A percentile compares a stretch with the other conserved stretches of the same genome.
Conservation (phyloP, 805 yeast species). For the Metschnikowia cubensis region DNA sequence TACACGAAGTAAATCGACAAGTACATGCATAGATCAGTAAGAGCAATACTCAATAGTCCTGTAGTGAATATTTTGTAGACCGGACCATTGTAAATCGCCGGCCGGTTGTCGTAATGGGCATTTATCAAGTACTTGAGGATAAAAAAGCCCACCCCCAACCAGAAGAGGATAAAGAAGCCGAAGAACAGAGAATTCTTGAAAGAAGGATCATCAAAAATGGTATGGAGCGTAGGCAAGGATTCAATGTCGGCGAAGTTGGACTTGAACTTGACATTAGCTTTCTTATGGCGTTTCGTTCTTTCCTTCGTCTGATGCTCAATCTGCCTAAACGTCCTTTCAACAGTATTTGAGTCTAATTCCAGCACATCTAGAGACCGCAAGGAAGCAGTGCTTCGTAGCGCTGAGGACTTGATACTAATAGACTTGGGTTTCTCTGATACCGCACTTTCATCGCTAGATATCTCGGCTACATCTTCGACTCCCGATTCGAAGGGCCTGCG, state of each 20-base stretch:
- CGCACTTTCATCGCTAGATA: neutral
- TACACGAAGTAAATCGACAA: slow-evolving; percentile 58
- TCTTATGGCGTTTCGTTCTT: slow-evolving; percentile 11
- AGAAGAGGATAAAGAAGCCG: slow-evolving; percentile 78
- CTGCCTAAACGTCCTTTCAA: slow-evolving; percentile 10
- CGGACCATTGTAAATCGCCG: slow-evolving; percentile 46
- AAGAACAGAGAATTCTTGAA: slow-evolving; percentile 51
- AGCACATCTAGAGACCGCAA: neutral
- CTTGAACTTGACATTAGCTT: slow-evolving; percentile 31
- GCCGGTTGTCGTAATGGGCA: slow-evolving; percentile 44
- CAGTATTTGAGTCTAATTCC: slow-evolving; percentile 6
- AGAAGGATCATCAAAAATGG: slow-evolving; percentile 51
- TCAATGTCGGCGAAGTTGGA: slow-evolving; percentile 18
- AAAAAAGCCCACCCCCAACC: slow-evolving; percentile 62
- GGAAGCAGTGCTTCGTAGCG: neutral
- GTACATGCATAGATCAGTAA: slow-evolving; percentile 76
- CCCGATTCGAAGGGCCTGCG: slow-evolving; percentile 12
- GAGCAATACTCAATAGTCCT: slow-evolving; percentile 63
- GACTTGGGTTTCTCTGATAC: neutral
- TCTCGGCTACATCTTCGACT: neutral
- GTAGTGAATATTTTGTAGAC: slow-evolving; percentile 54
- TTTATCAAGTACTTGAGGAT: slow-evolving; percentile 52
- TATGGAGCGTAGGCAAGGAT: slow-evolving; percentile 22
- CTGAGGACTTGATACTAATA: neutral
- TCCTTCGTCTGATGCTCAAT: slow-evolving; percentile 7